These are phyloP conservation scores for Monosporascus sp. DNA, from an alignment of 2,329 filamentous ascomycete genomes.

Conservation along the genomic window DNA sequence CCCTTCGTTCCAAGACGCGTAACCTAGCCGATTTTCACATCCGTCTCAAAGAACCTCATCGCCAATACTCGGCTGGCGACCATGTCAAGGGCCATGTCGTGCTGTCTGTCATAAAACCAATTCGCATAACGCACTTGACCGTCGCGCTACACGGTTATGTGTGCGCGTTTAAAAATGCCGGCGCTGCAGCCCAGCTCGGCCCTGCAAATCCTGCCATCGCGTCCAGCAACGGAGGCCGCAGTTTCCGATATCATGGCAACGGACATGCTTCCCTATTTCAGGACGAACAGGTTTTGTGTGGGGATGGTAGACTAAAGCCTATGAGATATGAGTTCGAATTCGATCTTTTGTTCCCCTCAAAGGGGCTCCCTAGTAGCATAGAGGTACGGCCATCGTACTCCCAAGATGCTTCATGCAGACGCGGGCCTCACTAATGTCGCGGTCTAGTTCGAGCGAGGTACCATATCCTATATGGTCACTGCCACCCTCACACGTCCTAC, in stretches of 20 bases:
- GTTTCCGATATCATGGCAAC: slow-evolving; percentile 63
- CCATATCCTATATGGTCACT: slow-evolving; percentile 85
- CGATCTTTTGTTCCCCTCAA: slow-evolving; percentile 63
- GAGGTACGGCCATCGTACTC: slow-evolving; percentile 57
- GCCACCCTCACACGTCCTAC: slow-evolving; percentile 86
- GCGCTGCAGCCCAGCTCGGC: slow-evolving; percentile 46
- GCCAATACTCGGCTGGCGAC: slow-evolving; percentile 70
- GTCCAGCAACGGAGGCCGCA: slow-evolving; percentile 30
- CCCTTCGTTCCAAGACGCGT: slow-evolving; percentile 50
- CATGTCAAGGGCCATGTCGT: slow-evolving; percentile 68
- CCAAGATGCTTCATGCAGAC: slow-evolving; percentile 5
- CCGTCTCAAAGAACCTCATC: slow-evolving; percentile 70
- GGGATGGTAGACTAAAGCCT: slow-evolving; percentile 68
- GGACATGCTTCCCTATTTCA: slow-evolving; percentile 77
- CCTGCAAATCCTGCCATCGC: slow-evolving; percentile 35
- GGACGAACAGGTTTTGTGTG: slow-evolving; percentile 75
- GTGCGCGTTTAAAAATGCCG: slow-evolving; percentile 69
- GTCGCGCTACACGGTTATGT: slow-evolving; percentile 75
- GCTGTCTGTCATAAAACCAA: slow-evolving; percentile 66
- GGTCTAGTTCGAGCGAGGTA: slow-evolving; percentile 84
- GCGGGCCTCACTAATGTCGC: slow-evolving; percentile 9
- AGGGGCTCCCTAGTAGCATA: slow-evolving; percentile 81
- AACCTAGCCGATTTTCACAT: slow-evolving; percentile 75
- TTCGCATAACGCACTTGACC: slow-evolving; percentile 74
- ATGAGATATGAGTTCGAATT: slow-evolving; percentile 78